Percentiles rank a stretch among this genome's conserved stretches.
Conservation (phyloP, 257 asterid genomes). For the Nemophila menziesii region DNA sequence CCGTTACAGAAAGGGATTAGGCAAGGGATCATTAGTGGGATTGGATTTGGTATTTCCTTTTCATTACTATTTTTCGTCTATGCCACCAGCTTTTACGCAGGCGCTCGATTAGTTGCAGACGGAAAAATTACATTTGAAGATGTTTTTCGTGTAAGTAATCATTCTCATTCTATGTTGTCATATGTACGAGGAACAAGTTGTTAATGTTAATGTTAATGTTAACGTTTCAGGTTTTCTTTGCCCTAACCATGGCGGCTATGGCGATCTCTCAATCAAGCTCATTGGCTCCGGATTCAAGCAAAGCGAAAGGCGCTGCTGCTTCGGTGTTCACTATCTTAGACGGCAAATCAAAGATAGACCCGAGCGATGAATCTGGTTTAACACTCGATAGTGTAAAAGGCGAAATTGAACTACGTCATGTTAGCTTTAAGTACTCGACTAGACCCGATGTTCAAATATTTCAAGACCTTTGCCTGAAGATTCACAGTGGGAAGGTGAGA, state of each 20-base stretch:
- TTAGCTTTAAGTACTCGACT: conserved; percentile 75
- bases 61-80: conserved; percentile 49
- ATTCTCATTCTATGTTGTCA: background rate
- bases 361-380: conserved; percentile 63
- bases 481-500: conserved; percentile 71
- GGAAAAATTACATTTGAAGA: conserved; percentile 56
- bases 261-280: conserved; percentile 82
- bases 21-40: conserved; percentile 63
- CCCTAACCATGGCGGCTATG: conserved; percentile 70
- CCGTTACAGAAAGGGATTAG: conserved; percentile 55
- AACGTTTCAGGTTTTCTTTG: conserved; percentile 70
- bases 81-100: conserved; percentile 83
- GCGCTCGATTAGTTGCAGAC: conserved; percentile 64
- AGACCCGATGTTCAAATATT: conserved; percentile 68
- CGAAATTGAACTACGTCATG: conserved; percentile 53
- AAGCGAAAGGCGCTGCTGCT: conserved; percentile 76
- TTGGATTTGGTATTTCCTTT: conserved; percentile 62
- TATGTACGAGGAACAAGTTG: background rate
- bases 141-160: conserved; percentile 64
- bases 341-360: conserved; percentile 57
- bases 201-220: background rate
- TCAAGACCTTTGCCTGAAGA: conserved; percentile 47
- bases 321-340: conserved; percentile 68
- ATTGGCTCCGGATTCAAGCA: conserved; percentile 66
- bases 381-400: conserved; percentile 56